Base-by-base conservation (phyloP, 2,329 filamentous ascomycete species). In the Colletotrichum lupini region DNA sequence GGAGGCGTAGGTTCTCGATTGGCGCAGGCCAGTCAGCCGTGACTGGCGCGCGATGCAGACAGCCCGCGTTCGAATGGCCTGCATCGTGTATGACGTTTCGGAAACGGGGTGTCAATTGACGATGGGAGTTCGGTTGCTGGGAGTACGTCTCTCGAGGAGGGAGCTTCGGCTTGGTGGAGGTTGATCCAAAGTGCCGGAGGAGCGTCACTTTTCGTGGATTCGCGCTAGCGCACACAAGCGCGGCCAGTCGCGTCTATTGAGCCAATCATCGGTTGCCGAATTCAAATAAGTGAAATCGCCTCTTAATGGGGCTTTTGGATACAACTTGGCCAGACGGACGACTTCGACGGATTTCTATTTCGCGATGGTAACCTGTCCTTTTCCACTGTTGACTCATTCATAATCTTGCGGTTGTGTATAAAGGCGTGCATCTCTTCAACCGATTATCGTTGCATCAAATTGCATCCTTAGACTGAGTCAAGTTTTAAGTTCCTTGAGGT, bases 1-100 rank as follows among this genome's bases (percentile, higher is more conserved):
- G 79, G 88, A 90, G 76, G 88, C 88, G 80, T 90, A 90, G 73
- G 83, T 83, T 78, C 88, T 86, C 76, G 83, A 80, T 75, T 78
- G 78, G 74, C 81, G 82, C 64, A 79, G 76, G 42, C 74, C 71
- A 52, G 80, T 76, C 8, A 80, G 79, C 69, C 80, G 80, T 57
- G 81, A 76, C 74, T 80, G 82, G 73, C 84, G 83, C 73, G 81
- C 84, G 75, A 81, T 77, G 77, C 79, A 81, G 42, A 78, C 80
- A 52, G 77, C 79, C 75, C 81, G 79, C 74, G 81, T 81, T 78
- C 82, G 78, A 72, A 83, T 76, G 68, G 82, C 79, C 77, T 80
- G 79, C 83, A 84, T 84, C 56, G 77, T 79, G 77, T 60, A 60
- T 68, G 67, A 66, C 67, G 62, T 66, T 68, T 52, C 68, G 22